Percentiles rank a stretch among this genome's conserved stretches.
These are phyloP conservation scores for Inonotus hispidus DNA, from an alignment of 1,284 basidiomycete genomes.

Conservation along the genomic window DNA sequence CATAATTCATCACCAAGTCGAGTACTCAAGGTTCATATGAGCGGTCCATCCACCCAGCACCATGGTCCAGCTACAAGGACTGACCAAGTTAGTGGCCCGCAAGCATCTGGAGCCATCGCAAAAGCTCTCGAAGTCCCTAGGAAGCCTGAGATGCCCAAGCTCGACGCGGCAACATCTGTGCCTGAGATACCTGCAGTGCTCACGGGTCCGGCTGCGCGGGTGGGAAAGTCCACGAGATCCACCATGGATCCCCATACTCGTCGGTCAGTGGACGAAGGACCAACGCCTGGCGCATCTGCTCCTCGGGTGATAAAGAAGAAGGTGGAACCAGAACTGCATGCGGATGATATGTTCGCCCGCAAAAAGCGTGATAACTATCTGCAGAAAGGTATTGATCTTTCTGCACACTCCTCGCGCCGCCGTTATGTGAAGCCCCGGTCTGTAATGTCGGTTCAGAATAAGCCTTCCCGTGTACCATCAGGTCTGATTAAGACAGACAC, in stretches of 20 bases:
- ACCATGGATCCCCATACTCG: background rate
- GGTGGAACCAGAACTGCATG: background rate
- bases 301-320: background rate
- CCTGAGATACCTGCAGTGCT: background rate
- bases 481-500: background rate
- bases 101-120: background rate
- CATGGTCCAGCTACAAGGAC: background rate
- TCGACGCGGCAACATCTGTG: background rate
- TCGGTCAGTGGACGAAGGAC: background rate
- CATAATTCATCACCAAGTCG: background rate
- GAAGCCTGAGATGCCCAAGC: background rate
- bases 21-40: background rate
- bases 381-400: slow-evolving; percentile 19
- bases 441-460: background rate
- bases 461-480: background rate
- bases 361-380: slow-evolving; percentile 20
- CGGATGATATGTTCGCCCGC: slow-evolving; percentile 20
- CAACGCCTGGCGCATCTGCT: background rate
- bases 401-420: slow-evolving; percentile 13
- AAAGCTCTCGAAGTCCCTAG: background rate
- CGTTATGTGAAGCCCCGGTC: background rate
- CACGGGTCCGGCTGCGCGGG: background rate
- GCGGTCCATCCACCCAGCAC: background rate
- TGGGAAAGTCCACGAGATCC: background rate
- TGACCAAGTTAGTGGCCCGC: background rate